Evolutionary conservation across 2,329 filamentous ascomycete genomes (phyloP).

Genomic region (Fusarium euwallaceae): DNA sequence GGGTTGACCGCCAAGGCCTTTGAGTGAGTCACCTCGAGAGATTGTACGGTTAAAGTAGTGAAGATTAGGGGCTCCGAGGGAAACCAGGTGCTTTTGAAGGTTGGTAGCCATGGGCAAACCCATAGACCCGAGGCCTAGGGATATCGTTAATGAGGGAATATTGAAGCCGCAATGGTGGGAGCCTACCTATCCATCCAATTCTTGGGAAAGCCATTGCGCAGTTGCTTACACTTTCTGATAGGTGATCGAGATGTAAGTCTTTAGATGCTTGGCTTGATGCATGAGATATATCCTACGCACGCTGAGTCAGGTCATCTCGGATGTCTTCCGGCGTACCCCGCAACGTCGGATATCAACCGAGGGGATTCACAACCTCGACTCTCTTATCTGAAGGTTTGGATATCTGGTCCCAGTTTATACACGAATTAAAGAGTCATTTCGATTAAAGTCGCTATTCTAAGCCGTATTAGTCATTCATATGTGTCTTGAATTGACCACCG

Average conservation of each 20-base stretch:
- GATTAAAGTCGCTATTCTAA: no score
- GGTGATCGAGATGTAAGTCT: not conserved
- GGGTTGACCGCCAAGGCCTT: constrained; percentile 46
- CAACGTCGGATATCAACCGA: constrained; percentile 10
- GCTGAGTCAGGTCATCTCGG: not conserved
- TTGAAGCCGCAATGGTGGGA: rapidly evolving
- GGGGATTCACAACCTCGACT: not conserved
- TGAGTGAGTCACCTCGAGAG: constrained; percentile 55
- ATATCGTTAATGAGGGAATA: not conserved
- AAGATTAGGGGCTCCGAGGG: constrained; percentile 44
- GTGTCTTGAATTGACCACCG: not conserved
- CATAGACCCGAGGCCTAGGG: constrained; percentile 63
- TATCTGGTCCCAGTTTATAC: not conserved
- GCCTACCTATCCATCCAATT: constrained; percentile 33
- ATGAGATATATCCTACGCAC: not conserved
- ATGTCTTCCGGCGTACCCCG: constrained; percentile 1
- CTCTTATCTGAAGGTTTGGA: not conserved
- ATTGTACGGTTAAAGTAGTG: constrained; percentile 62
- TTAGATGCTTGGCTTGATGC: not conserved
- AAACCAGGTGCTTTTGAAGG: constrained; percentile 57
- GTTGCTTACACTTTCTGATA: not conserved
- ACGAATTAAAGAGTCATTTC: not conserved
- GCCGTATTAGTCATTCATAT: not conserved
- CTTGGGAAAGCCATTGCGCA: constrained; percentile 5
- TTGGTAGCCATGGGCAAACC: constrained; percentile 64